phyloP scores from a whole-genome alignment of 2,329 filamentous ascomycete species.

The Colletotrichum noveboracense region DNA sequence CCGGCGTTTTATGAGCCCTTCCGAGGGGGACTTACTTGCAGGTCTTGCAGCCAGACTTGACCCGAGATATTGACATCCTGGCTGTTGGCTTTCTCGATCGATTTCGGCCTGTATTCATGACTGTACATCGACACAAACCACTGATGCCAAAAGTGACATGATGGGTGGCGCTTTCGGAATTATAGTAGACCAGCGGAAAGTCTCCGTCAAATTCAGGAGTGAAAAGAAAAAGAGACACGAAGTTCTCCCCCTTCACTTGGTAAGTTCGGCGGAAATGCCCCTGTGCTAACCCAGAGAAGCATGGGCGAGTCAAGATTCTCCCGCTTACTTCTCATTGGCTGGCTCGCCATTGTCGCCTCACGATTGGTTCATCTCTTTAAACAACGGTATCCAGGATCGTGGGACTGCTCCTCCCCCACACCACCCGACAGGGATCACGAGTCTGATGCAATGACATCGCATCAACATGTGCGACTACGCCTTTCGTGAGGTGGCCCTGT shows the following conservation, averaged over 20 bases:
- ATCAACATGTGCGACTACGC: background rate
- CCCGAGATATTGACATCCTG: background rate
- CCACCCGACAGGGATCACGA: background rate
- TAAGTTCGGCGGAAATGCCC: background rate
- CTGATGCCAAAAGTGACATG: too few species aligned
- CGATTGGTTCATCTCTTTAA: background rate
- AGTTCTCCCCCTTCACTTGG: background rate
- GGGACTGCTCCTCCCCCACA: background rate
- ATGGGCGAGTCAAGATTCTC: background rate
- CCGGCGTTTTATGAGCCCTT: too few species aligned
- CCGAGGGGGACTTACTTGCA: background rate
- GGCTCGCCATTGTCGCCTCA: background rate
- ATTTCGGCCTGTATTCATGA: background rate
- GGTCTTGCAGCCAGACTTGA: background rate
- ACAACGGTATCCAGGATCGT: background rate
- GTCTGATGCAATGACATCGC: background rate
- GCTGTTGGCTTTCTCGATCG: background rate
- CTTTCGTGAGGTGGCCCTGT: background rate
- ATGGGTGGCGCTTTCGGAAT: rapidly evolving
- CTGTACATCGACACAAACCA: background rate
- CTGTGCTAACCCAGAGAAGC: background rate
- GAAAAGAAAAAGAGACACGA: background rate
- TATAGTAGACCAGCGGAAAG: too few species aligned
- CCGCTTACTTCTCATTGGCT: background rate
- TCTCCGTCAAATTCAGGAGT: too few species aligned